Evolutionary conservation across 306 rosid genomes (phyloP).

Genomic region (Potentilla sterilis): DNA sequence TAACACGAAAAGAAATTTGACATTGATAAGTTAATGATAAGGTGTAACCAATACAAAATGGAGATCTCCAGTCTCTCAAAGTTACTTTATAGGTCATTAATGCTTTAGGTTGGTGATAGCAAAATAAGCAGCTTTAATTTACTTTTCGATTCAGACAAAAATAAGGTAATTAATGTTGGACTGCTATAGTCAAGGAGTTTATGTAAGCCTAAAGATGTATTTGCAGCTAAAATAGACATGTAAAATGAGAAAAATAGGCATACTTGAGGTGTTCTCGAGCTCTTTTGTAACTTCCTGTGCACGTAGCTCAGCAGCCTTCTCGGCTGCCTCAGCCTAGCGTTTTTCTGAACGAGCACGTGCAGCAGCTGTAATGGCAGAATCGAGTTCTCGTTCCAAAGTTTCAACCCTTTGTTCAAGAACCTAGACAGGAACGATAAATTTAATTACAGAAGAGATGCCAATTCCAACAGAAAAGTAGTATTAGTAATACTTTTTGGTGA

Average conservation of each 20-base stretch:
- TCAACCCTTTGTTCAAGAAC: constrained; percentile 81
- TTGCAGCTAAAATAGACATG: not conserved
- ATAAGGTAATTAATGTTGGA: not conserved
- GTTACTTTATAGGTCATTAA: not conserved
- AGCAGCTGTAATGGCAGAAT: constrained; percentile 87
- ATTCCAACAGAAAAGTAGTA: not conserved
- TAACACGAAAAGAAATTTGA: not conserved
- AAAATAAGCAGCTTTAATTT: not conserved
- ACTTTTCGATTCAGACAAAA: not conserved
- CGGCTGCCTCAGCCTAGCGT: constrained; percentile 83
- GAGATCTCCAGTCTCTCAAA: not conserved
- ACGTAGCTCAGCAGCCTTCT: constrained; percentile 74
- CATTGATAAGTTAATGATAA: not conserved
- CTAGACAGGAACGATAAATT: constrained; percentile 26
- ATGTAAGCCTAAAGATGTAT: not conserved
- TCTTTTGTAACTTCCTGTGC: constrained; percentile 73
- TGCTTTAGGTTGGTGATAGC: not conserved
- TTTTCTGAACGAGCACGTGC: constrained; percentile 88
- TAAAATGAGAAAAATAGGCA: constrained; percentile 11
- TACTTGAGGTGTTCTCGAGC: constrained; percentile 97
- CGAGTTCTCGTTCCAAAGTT: constrained; percentile 85
- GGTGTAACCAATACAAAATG: not conserved
- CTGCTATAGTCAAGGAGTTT: not conserved
- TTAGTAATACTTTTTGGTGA: not conserved
- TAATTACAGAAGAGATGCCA: not conserved